Evolutionary conservation across 2,329 filamentous ascomycete genomes (phyloP).

Genomic region (Hypoxylon sp.): DNA sequence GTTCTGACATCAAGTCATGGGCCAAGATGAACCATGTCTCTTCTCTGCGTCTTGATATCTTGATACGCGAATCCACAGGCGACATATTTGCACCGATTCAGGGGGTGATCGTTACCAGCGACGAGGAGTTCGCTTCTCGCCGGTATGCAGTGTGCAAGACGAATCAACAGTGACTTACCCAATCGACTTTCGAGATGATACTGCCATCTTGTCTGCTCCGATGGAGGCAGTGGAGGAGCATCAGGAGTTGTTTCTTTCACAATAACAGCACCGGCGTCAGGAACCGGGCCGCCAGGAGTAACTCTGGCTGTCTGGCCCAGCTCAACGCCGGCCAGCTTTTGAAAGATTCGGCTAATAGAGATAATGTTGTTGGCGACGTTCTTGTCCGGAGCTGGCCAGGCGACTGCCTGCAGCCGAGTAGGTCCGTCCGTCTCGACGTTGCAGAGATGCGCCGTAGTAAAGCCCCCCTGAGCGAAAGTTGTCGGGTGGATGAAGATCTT

Average conservation of each 20-base stretch:
- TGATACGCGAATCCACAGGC: not conserved
- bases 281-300: slow-evolving; percentile 66
- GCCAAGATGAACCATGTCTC: not conserved
- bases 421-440: slow-evolving; percentile 53
- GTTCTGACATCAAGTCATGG: not conserved
- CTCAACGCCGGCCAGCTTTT: slow-evolving; percentile 78
- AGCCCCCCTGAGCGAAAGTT: slow-evolving; percentile 48
- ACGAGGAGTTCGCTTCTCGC: not conserved
- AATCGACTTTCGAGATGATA: slow-evolving; percentile 48
- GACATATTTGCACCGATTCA: not conserved
- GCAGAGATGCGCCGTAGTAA: slow-evolving; percentile 53
- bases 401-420: slow-evolving; percentile 59
- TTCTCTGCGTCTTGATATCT: not conserved
- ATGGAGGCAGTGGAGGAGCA: slow-evolving; percentile 48
- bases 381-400: slow-evolving; percentile 66
- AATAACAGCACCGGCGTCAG: slow-evolving; percentile 68
- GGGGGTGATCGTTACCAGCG: not conserved
- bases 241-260: slow-evolving; percentile 69
- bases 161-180: slow-evolving; percentile 38
- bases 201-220: slow-evolving; percentile 51
- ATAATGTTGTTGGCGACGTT: slow-evolving; percentile 76
- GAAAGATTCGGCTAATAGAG: slow-evolving; percentile 79
- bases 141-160: not conserved
- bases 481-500: slow-evolving; percentile 52
- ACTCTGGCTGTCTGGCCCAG: slow-evolving; percentile 75